These are phyloP conservation scores for Gyromitra esculenta DNA, from an alignment of 2,329 filamentous ascomycete species.

Conservation along the genomic window DNA sequence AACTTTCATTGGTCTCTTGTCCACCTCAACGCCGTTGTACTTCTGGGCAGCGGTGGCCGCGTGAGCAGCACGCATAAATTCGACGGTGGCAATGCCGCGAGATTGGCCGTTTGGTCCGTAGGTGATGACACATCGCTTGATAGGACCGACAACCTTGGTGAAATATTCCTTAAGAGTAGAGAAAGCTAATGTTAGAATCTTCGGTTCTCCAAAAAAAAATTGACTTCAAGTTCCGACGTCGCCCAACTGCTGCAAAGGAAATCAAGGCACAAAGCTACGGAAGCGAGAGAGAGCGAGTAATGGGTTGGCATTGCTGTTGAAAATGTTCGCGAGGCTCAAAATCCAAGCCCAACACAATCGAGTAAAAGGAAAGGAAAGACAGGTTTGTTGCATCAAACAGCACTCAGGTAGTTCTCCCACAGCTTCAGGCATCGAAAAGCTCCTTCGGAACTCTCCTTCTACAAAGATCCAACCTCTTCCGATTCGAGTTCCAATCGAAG, in stretches of 20 bases:
- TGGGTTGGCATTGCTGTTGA: constrained; percentile 15
- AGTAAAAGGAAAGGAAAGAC: constrained; percentile 29
- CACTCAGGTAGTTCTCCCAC: constrained; percentile 45
- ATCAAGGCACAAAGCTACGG: constrained; percentile 52
- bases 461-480: constrained; percentile 55
- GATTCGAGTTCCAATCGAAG: constrained; percentile 56
- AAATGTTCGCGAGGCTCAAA: constrained; percentile 24
- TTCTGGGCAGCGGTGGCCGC: constrained; percentile 84
- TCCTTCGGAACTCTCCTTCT: constrained; percentile 34
- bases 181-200: constrained; percentile 56
- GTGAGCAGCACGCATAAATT: constrained; percentile 81
- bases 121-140: constrained; percentile 89
- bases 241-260: constrained; percentile 38
- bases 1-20: constrained; percentile 91
- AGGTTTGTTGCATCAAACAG: constrained; percentile 25
- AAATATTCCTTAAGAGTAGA: constrained; percentile 87
- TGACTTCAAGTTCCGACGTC: constrained; percentile 33
- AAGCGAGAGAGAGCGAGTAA: constrained; percentile 50
- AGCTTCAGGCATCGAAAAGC: constrained; percentile 49
- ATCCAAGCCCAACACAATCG: constrained; percentile 23
- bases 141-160: constrained; percentile 81
- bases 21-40: constrained; percentile 88
- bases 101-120: constrained; percentile 93
- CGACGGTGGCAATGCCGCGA: constrained; percentile 89
- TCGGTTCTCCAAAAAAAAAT: constrained; percentile 51